Percentiles rank a stretch among this genome's conserved stretches.
Conservation (phyloP, 1,139 yeast genomes). For the Yamadazyma atmosphaerica region DNA sequence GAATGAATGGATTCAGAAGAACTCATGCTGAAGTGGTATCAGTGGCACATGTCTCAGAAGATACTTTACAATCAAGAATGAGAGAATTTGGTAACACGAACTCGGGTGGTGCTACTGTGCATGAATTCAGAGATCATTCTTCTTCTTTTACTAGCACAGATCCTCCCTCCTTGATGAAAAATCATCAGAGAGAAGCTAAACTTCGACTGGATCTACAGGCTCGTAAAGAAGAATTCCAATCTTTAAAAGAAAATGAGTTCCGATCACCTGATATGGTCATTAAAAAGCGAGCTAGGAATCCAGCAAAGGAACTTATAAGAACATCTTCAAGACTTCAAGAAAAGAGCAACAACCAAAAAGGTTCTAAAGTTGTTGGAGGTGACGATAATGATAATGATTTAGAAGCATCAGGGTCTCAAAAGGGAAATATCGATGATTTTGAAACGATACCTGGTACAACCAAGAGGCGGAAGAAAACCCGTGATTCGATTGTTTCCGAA, state of each 20-base stretch:
- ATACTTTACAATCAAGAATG: slow-evolving; percentile 84
- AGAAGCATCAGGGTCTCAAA: not conserved
- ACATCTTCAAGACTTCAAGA: not conserved
- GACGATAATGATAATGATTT: not conserved
- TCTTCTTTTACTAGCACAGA: slow-evolving; percentile 47
- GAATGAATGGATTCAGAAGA: slow-evolving; percentile 93
- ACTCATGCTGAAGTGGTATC: slow-evolving; percentile 94
- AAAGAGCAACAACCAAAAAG: not conserved
- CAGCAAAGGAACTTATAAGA: too few relatives aligned
- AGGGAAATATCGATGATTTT: not conserved
- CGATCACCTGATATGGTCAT: not conserved
- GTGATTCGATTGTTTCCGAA: slow-evolving; percentile 1
- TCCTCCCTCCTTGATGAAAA: slow-evolving; percentile 81
- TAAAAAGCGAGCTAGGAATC: too few relatives aligned
- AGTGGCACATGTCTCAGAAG: slow-evolving; percentile 93
- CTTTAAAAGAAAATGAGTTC: slow-evolving; percentile 1
- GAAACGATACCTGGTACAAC: not conserved
- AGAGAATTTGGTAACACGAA: slow-evolving; percentile 82
- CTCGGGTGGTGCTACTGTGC: slow-evolving; percentile 72
- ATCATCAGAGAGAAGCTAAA: slow-evolving; percentile 34
- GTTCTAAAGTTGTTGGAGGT: not conserved
- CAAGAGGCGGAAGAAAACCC: not conserved
- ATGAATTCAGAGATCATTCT: slow-evolving; percentile 59
- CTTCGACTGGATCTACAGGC: slow-evolving; percentile 12
- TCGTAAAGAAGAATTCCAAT: slow-evolving; percentile 3